A percentile compares a stretch with the other conserved stretches of the same genome.
These are phyloP conservation scores for Yamadazyma ubonensis DNA, from an alignment of 805 yeast genomes.

Conservation along the genomic window DNA sequence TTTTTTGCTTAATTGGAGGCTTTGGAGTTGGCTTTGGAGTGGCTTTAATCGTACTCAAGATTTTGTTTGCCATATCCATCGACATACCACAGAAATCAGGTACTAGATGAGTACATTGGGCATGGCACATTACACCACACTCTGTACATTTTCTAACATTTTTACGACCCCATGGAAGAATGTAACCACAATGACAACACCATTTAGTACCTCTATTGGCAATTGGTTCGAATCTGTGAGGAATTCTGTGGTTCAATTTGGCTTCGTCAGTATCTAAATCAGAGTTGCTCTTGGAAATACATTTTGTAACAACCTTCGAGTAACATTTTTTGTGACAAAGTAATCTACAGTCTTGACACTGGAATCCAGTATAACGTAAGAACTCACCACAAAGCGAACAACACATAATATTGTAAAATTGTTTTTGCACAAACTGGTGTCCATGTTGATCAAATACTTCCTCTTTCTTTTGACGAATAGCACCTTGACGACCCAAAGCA, in stretches of 20 bases:
- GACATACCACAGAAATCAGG: slow-evolving; percentile 99
- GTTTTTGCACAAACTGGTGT: slow-evolving; percentile 93
- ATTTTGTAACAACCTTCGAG: slow-evolving; percentile 76
- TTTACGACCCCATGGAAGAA: slow-evolving; percentile 91
- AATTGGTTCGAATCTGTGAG: slow-evolving; percentile 92
- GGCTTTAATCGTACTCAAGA: slow-evolving; percentile 76
- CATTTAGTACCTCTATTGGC: slow-evolving; percentile 95
- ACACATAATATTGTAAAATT: slow-evolving; percentile 92
- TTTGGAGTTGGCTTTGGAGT: slow-evolving; percentile 40
- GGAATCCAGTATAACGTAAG: slow-evolving; percentile 80
- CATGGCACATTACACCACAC: slow-evolving; percentile 94
- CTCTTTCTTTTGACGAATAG: slow-evolving; percentile 89
- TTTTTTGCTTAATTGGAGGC: slow-evolving; percentile 11
- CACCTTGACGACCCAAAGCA: slow-evolving; percentile 84
- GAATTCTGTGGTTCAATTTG: slow-evolving; percentile 90
- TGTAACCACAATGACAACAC: slow-evolving; percentile 99
- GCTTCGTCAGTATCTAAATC: slow-evolving; percentile 68
- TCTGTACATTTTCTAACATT: slow-evolving; percentile 89
- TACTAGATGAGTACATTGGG: slow-evolving; percentile 87
- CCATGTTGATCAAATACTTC: slow-evolving; percentile 95
- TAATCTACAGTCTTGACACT: slow-evolving; percentile 81
- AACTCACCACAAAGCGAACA: slow-evolving; percentile 98
- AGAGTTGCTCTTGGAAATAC: slow-evolving; percentile 73
- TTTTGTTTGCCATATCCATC: slow-evolving; percentile 93
- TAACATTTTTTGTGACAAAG: slow-evolving; percentile 81